These are phyloP conservation scores for Medicago truncatula DNA, from an alignment of 306 rosid species.

Conservation along the genomic window MtrunA17r5.0-ANR NC_053047.1:39826501-39827000, in stretches of 20 bases:
- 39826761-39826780: slow-evolving; percentile 55
- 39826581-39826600: too few relatives aligned
- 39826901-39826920: slow-evolving; percentile 61
- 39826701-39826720: slow-evolving; percentile 80
- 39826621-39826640: slow-evolving; percentile 47
- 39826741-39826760: slow-evolving; percentile 61
- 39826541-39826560: too few relatives aligned
- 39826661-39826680: slow-evolving; percentile 74
- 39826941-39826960: slow-evolving; percentile 93
- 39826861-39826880: slow-evolving; percentile 83
- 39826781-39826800: slow-evolving; percentile 94
- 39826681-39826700: slow-evolving; percentile 65
- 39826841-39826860: slow-evolving; percentile 66
- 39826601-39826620: slow-evolving; percentile 4
- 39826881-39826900: slow-evolving; percentile 94
- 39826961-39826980: slow-evolving; percentile 86
- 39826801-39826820: slow-evolving; percentile 83
- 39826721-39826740: slow-evolving; percentile 63
- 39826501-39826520: too few relatives aligned
- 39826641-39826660: slow-evolving; percentile 71
- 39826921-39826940: slow-evolving; percentile 69
- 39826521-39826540: too few relatives aligned
- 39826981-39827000: slow-evolving; percentile 84
- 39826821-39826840: slow-evolving; percentile 67
- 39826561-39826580: too few relatives aligned